These are phyloP conservation scores for Batrachochytrium dendrobatidis DNA, from an alignment of 371 early-diverging fungal species.

Conservation along the genomic window DNA sequence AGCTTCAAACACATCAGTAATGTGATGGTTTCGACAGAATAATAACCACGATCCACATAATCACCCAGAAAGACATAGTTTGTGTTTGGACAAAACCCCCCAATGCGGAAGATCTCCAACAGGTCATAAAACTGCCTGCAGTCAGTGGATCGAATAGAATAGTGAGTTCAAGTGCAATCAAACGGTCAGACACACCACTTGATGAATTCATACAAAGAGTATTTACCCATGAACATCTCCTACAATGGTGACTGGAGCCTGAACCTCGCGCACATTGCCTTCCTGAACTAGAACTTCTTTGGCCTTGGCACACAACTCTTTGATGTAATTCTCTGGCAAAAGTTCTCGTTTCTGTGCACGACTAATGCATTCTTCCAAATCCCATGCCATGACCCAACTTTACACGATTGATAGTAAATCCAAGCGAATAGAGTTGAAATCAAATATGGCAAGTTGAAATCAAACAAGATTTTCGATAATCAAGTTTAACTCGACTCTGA, in stretches of 20 bases:
- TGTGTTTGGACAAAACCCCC: constrained; percentile 84
- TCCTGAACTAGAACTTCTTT: constrained; percentile 84
- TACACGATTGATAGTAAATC: too few species aligned
- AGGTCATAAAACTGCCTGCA: constrained; percentile 93
- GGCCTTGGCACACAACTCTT: constrained; percentile 81
- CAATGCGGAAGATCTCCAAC: constrained; percentile 90
- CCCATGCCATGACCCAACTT: too few species aligned
- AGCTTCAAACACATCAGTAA: constrained; percentile 84
- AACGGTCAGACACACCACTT: not conserved
- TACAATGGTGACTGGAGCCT: constrained; percentile 87
- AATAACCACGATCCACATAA: constrained; percentile 95
- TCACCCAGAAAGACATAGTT: constrained; percentile 97
- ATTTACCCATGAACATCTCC: constrained; percentile 81
- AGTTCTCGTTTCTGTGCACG: constrained; percentile 67
- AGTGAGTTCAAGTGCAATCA: not conserved
- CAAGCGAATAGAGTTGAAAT: too few species aligned
- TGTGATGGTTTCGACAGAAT: constrained; percentile 91
- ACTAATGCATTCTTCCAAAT: constrained; percentile 38
- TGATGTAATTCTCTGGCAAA: constrained; percentile 74
- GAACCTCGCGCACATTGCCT: constrained; percentile 81
- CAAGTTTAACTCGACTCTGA: too few species aligned
- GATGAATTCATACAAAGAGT: not conserved
- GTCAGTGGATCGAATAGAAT: not conserved
- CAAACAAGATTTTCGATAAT: too few species aligned
- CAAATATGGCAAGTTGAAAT: too few species aligned